phyloP scores from a whole-genome alignment of 768 basidiomycete genomes.

The Kwoniella mangroviensis region DNA sequence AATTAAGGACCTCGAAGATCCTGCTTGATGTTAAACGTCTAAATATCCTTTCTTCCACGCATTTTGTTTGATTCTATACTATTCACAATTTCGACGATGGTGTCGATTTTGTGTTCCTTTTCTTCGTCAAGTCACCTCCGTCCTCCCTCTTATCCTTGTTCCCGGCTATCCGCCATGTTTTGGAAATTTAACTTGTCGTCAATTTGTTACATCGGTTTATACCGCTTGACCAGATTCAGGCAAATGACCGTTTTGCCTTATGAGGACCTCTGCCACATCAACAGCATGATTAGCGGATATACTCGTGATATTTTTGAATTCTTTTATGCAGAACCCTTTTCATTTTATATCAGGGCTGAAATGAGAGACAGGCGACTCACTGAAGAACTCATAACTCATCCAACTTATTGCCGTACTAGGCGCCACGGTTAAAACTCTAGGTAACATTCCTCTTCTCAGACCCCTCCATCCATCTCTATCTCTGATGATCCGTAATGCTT shows the following conservation, averaged over 20 bases:
- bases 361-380: conserved; percentile 64
- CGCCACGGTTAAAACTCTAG: conserved; percentile 91
- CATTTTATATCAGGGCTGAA: neutral
- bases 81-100: too few relatives aligned
- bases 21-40: too few relatives aligned
- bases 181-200: too few relatives aligned
- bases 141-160: too few relatives aligned
- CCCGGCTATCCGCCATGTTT: too few relatives aligned
- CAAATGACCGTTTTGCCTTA: conserved; percentile 40
- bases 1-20: too few relatives aligned
- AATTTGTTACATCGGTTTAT: conserved; percentile 5
- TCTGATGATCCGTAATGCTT: conserved; percentile 89
- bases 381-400: conserved; percentile 98
- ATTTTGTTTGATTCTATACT: too few relatives aligned
- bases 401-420: conserved; percentile 97
- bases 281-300: too few relatives aligned
- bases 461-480: conserved; percentile 80
- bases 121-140: too few relatives aligned
- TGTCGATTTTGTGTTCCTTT: too few relatives aligned
- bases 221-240: conserved; percentile 42
- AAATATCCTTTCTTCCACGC: too few relatives aligned
- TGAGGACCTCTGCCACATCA: conserved; percentile 42
- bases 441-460: conserved; percentile 83
- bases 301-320: neutral
- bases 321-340: neutral